Percentiles rank a stretch among this genome's conserved stretches.
phyloP scores from a whole-genome alignment of 495 filamentous ascomycete genomes.

The Aspergillus bertholletiae region DNA sequence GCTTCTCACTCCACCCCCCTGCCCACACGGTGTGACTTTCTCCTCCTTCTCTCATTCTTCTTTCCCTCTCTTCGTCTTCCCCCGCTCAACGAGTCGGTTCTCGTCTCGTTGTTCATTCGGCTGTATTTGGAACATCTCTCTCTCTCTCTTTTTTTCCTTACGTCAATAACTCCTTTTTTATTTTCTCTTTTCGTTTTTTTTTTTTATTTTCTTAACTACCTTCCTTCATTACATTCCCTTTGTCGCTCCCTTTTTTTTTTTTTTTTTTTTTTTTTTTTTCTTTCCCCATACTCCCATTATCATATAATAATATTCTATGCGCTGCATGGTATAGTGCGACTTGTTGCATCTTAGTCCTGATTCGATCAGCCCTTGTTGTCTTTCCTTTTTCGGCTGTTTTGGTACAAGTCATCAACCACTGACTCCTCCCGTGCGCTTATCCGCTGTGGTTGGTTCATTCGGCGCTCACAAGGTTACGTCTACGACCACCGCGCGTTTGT shows the following conservation, averaged over 20 bases:
- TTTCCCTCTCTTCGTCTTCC: slow-evolving; percentile 10
- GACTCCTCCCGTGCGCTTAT: slow-evolving; percentile 9
- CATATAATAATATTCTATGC: slow-evolving; percentile 8
- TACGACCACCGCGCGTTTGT: slow-evolving; percentile 23
- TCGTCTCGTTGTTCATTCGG: slow-evolving; percentile 12
- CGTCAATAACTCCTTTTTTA: slow-evolving; percentile 7
- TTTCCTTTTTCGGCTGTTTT: slow-evolving; percentile 1
- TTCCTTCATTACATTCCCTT: slow-evolving; percentile 10
- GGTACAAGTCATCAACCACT: neutral
- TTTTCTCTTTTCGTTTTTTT: slow-evolving; percentile 8
- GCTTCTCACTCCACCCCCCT: slow-evolving; percentile 10
- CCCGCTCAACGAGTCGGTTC: slow-evolving; percentile 24
- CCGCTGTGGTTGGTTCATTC: slow-evolving; percentile 17
- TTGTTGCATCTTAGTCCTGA: neutral
- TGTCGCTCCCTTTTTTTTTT: slow-evolving; percentile 6
- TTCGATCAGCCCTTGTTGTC: neutral
- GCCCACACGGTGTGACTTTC: neutral
- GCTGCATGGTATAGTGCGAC: slow-evolving; percentile 11
- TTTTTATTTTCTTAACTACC: slow-evolving; percentile 13
- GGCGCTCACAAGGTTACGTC: slow-evolving; percentile 12
- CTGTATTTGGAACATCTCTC: slow-evolving; percentile 12
- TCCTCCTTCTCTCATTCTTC: slow-evolving; percentile 5
- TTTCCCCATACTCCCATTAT: slow-evolving; percentile 1
- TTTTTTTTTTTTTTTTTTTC: slow-evolving; percentile 5
- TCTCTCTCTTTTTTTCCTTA: neutral